Evolutionary conservation across 2,329 filamentous ascomycete species (phyloP).

Genomic region (Cercospora zeae-maydis): DNA sequence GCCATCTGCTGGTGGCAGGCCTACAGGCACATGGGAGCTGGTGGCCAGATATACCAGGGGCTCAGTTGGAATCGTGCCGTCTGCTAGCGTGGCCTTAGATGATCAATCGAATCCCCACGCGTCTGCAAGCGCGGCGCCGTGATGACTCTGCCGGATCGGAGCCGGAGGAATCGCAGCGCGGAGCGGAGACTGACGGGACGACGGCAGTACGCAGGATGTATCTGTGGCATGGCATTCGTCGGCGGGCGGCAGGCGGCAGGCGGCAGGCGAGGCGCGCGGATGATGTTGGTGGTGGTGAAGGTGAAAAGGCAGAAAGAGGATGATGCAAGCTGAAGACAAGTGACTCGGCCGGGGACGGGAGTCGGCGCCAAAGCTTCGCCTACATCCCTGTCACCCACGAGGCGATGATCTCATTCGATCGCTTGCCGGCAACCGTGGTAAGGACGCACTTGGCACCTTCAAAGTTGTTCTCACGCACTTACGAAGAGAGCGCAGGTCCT

Average conservation of each 20-base stretch:
- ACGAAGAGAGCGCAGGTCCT: neutral
- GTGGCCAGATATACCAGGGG: neutral
- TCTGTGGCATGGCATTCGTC: neutral
- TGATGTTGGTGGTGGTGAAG: neutral
- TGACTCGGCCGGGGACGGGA: neutral
- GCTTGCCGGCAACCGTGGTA: neutral
- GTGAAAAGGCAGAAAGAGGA: neutral
- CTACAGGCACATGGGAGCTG: neutral
- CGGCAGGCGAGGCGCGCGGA: neutral
- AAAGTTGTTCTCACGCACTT: neutral
- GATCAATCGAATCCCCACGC: neutral
- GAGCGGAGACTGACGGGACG: neutral
- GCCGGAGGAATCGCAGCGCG: neutral
- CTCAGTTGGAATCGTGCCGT: slow-evolving; percentile 8
- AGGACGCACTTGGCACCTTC: no score
- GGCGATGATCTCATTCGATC: neutral
- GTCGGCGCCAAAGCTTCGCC: neutral
- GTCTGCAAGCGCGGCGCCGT: neutral
- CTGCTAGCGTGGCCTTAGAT: slow-evolving; percentile 8
- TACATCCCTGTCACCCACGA: slow-evolving; percentile 3
- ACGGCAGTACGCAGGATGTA: neutral
- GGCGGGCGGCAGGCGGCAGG: neutral
- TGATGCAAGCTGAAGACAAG: slow-evolving; percentile 6
- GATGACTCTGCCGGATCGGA: slow-evolving; percentile 15
- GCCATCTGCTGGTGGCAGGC: neutral